Evolutionary conservation across 345 rosid genomes (phyloP), one percentile per base, ranked within the genome.

Genomic region (Brassica juncea): DNA sequence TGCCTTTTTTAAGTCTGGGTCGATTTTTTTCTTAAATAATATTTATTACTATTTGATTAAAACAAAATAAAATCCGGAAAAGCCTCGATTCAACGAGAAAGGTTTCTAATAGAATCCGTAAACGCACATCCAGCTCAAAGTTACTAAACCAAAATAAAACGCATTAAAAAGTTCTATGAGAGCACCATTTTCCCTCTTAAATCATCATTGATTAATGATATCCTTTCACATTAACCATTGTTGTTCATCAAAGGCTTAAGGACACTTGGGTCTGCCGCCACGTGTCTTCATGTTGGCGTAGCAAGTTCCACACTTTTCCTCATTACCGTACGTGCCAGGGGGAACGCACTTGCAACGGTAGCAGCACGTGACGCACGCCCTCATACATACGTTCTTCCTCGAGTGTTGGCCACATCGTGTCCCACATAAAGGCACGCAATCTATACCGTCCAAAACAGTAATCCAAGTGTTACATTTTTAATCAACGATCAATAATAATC

Each of bases 341-440:
- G 99, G 99, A 49, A 94, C 99, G 23, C 99, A 94, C 71, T 85
- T 94, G 92, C 99, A 94, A 55, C 95, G 81, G 80, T 84, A 83
- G 66, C 99, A 94, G 86, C 99, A 94, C 60, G 97, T 88, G 81
- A 83, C 69, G 87, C 99, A 94, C 19, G 94, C 99, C 81, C 99
- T 86, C 62, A 67, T 31, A 78, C 99, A 94, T 1, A 85, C 10
- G 28, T 85, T 89, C 74, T 79, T 39, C 83, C 95, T 91, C 2
- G 98, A 94, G 64, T 94, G 99, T 66, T 78, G 58, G 60, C 80
- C 84, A 85, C 99, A 94, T 76, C 99, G 86, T 4, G 77, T 77
- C 49, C 83, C 92, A 75, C 99, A 94, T 34, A 88, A 79, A 8
- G 95, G 86, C 55, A 65, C 66, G 86, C 99, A 94, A 82, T 92